Base-by-base conservation (phyloP, 2,329 filamentous ascomycete species). In the Fusarium devonianum region DNA sequence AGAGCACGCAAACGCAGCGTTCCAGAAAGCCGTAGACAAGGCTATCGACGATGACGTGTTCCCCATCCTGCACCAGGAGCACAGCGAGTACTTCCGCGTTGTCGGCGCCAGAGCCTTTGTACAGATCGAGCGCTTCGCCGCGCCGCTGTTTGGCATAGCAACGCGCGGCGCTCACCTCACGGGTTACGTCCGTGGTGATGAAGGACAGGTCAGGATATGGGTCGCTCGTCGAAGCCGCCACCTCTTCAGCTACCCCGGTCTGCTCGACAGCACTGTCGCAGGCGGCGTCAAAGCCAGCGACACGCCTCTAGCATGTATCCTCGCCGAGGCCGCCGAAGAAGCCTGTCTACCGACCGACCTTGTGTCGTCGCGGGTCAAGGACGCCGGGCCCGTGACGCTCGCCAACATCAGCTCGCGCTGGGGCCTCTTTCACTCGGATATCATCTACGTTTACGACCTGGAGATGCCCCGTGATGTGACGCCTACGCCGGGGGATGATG, bases 261-360 rank as follows among this genome's bases (percentile, higher is more conserved):
- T 89, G 78, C 76, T 92, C 45, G 90, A 94, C 67, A 93, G 90
- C 64, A 88, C 88, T 6, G 90, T 92, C 11, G 90, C 89, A 0
- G 90, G 90, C 3, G 90, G 90, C 0, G 83, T 92, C 62, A 82
- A 86, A 44, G 82, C 86, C 0, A 81, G 81, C 1, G 83, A 92
- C 67, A 75, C 71, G 2, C 85, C 87, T 0, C 83, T 85, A 22
- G 84, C 86, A 47, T 88, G 85, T 64, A 76, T 92, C 49, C 75
- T 91, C 17, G 80, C 88, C 33, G 90, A 94, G 69, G 82, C 84
- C 2, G 79, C 75, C 23, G 90, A 94, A 70, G 90, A 94, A 67
- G 90, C 89, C 1, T 69, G 71, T 9, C 67, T 77, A 1, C 64
- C 69, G 0, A 39, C 37, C 0, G 49, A 53, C 1, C 61, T 72